Conservation (phyloP, 768 basidiomycete genomes). For the Agrocybe chaxingu region DNA sequence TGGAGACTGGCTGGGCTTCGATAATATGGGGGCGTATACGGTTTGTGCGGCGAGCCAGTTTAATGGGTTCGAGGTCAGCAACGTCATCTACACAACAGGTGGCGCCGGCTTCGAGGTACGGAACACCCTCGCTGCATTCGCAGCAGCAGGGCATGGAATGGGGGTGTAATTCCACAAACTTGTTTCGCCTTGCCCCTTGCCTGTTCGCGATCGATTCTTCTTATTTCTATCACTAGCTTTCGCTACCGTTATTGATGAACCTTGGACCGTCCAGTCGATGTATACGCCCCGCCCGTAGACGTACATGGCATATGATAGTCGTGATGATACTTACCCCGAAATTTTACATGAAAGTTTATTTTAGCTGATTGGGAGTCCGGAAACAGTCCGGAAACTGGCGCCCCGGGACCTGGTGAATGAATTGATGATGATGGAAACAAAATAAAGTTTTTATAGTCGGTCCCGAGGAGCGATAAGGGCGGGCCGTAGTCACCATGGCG, state of each 20-base stretch:
- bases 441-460: constrained; percentile 9
- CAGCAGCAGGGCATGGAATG: constrained; percentile 34
- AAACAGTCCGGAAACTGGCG: no score
- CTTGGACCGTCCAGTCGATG: no score
- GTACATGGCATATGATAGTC: no score
- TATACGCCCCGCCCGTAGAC: no score
- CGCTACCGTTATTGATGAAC: not conserved
- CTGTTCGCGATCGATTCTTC: not conserved
- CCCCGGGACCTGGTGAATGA: constrained; percentile 28
- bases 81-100: constrained; percentile 77
- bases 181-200: not conserved
- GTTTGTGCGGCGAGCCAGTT: constrained; percentile 95
- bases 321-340: no score
- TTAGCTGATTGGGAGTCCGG: no score
- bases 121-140: constrained; percentile 46
- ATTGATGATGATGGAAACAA: not conserved
- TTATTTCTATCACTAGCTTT: not conserved
- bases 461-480: constrained; percentile 19
- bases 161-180: constrained; percentile 12
- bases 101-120: constrained; percentile 39
- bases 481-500: constrained; percentile 18
- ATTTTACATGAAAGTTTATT: no score
- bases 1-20: constrained; percentile 98
- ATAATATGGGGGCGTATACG: constrained; percentile 99
- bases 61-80: constrained; percentile 72